Evolutionary conservation across 306 rosid species (phyloP).

Genomic region (Cucumis hystrix): DNA sequence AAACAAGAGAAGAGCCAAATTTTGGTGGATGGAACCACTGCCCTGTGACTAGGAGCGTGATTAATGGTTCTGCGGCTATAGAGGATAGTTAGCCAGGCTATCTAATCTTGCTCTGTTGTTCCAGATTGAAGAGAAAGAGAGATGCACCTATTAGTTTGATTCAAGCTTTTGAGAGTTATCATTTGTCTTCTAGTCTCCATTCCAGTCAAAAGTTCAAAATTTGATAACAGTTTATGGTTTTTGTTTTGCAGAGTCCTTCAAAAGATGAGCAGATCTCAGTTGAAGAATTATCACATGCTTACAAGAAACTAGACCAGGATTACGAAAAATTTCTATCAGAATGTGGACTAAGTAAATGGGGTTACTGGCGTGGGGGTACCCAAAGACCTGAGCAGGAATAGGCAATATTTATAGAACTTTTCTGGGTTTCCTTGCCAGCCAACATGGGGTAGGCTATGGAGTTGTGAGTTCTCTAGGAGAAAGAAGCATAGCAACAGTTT

Average conservation of each 20-base stretch:
- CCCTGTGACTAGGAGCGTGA: too few species aligned
- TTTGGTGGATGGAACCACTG: too few species aligned
- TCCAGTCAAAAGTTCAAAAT: neutral
- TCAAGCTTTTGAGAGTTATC: neutral
- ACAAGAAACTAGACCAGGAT: constrained; percentile 22
- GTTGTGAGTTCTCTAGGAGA: neutral
- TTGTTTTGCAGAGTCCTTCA: constrained; percentile 11
- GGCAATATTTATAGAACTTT: neutral
- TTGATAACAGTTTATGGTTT: neutral
- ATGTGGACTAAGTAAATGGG: constrained; percentile 24
- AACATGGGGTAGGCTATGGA: neutral
- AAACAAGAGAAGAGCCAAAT: too few species aligned
- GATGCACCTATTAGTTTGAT: neutral
- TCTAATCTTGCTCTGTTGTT: neutral
- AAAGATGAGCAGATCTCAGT: constrained; percentile 11
- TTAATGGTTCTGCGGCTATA: too few species aligned
- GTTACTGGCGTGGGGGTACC: constrained; percentile 25
- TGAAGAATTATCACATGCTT: constrained; percentile 14
- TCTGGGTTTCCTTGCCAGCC: neutral
- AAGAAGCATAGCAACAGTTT: neutral
- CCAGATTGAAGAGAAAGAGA: neutral
- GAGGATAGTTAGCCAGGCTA: too few species aligned
- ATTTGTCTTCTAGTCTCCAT: neutral
- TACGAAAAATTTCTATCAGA: constrained; percentile 21
- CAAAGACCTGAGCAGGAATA: constrained; percentile 3